Percentiles rank a stretch among this genome's conserved stretches.
These are phyloP conservation scores for Thielaviopsis euricoi DNA, from an alignment of 2,329 filamentous ascomycete species.

Conservation along the genomic window DNA sequence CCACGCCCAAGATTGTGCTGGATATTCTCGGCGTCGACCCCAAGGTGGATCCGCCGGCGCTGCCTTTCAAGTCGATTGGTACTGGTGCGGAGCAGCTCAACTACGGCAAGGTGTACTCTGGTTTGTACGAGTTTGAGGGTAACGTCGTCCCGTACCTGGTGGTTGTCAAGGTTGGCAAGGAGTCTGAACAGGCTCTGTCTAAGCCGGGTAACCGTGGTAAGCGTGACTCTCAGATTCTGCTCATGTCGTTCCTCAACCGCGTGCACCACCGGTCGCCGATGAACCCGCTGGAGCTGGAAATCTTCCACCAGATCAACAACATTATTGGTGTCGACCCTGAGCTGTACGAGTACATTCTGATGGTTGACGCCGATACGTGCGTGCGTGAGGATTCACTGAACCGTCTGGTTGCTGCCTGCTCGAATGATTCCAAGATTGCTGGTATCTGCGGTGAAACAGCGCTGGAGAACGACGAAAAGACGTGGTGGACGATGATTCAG, in stretches of 20 bases:
- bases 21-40: constrained; percentile 95
- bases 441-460: constrained; percentile 96
- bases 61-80: constrained; percentile 89
- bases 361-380: constrained; percentile 95
- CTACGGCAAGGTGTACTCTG: constrained; percentile 96
- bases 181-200: constrained; percentile 76
- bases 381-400: constrained; percentile 87
- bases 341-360: constrained; percentile 89
- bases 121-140: constrained; percentile 92
- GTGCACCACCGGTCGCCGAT: constrained; percentile 89
- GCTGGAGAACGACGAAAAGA: constrained; percentile 84
- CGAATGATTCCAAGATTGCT: constrained; percentile 87
- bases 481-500: constrained; percentile 99
- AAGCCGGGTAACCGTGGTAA: constrained; percentile 98
- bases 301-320: constrained; percentile 99
- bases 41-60: constrained; percentile 83
- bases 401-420: constrained; percentile 77
- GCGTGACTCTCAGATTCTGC: constrained; percentile 87
- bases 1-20: constrained; percentile 92
- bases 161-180: constrained; percentile 91
- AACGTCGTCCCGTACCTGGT: constrained; percentile 95
- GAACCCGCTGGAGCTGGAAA: constrained; percentile 90
- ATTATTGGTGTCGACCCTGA: constrained; percentile 96
- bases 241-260: constrained; percentile 96
- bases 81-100: constrained; percentile 83